Base-by-base conservation (phyloP, 1,284 basidiomycete genomes). In the Apiotrichum laibachii region DNA sequence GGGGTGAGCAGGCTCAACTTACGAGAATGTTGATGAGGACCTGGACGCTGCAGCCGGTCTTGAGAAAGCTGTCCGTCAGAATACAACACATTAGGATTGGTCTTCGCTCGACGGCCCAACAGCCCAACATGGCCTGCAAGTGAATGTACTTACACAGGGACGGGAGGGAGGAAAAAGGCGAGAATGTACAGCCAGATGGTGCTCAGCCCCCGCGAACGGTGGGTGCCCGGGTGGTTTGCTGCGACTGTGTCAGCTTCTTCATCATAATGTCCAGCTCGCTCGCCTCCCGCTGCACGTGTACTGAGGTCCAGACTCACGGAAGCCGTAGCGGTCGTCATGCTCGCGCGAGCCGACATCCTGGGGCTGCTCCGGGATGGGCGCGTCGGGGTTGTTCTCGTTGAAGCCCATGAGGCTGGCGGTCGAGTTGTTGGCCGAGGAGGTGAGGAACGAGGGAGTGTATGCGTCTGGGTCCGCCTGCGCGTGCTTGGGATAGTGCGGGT, bases 11-110 rank as follows among this genome's bases (percentile, higher is more conserved):
- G 10, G 26, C 21, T 26, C 26, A 26, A 50, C 55, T 11, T 34
- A 61, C 60, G 33, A 57, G 12, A 16, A 61, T 18, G 45, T 61
- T 57, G 37, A 61, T 12, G 18, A 61, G 33, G 39, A 61, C 12
- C 6, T 53, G 26, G 13, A 16, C 19, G 18, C 53, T 22, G 19
- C 59, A 60, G 10, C 59, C 59, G 4, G 16, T 35, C 53, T 46
- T 50, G 18, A 60, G 53, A 21, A 55, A 55, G 5, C 55, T 57
- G 40, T 18, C 7, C 3, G 11, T 39, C 22, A 42, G 37, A 15
- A 35, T 12, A 21, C 22, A 31, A 39, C n/a, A n/a, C n/a, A n/a
- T n/a, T n/a, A n/a, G n/a, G n/a, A n/a, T n/a, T n/a, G n/a, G n/a
- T n/a, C n/a, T n/a, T n/a, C n/a, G n/a, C n/a, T n/a, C n/a, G n/a